Percentiles rank a stretch among this genome's conserved stretches.
phyloP scores from a whole-genome alignment of 2,329 filamentous ascomycete species.

The Pestalotiopsis fici region DNA sequence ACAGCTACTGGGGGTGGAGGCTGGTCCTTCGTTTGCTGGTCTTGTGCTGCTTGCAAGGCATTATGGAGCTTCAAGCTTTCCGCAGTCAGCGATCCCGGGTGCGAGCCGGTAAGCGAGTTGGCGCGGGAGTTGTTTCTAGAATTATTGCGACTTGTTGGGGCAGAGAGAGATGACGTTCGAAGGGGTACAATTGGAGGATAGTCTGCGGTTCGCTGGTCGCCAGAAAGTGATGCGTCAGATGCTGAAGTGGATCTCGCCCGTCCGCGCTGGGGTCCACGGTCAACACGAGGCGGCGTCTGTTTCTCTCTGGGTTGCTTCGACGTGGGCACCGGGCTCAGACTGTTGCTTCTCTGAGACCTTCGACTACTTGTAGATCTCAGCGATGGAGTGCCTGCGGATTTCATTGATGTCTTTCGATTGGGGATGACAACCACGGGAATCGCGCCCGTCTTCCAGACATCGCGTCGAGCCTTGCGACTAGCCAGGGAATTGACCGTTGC shows the following conservation, averaged over 20 bases:
- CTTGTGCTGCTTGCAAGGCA: slow-evolving; percentile 34
- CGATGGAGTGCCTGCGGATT: slow-evolving; percentile 52
- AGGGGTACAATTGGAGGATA: slow-evolving; percentile 58
- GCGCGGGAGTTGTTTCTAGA: slow-evolving; percentile 29
- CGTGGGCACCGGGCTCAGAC: slow-evolving; percentile 47
- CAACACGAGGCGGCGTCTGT: slow-evolving; percentile 43
- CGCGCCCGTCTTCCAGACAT: slow-evolving; percentile 59
- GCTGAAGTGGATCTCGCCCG: slow-evolving; percentile 48
- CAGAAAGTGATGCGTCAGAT: slow-evolving; percentile 43
- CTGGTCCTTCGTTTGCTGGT: slow-evolving; percentile 14
- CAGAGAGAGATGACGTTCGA: slow-evolving; percentile 62
- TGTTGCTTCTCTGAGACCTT: slow-evolving; percentile 54
- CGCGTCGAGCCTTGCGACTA: slow-evolving; percentile 57
- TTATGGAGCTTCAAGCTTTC: slow-evolving; percentile 61
- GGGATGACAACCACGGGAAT: slow-evolving; percentile 66
- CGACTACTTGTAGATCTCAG: slow-evolving; percentile 63
- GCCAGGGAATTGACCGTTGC: slow-evolving; percentile 50
- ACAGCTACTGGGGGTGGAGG: slow-evolving; percentile 25
- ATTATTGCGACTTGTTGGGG: slow-evolving; percentile 59
- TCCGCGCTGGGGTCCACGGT: slow-evolving; percentile 40
- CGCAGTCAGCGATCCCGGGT: slow-evolving; percentile 42
- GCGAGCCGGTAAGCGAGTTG: slow-evolving; percentile 20
- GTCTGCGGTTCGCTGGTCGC: slow-evolving; percentile 59
- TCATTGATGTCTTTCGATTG: slow-evolving; percentile 55
- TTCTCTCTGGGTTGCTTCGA: slow-evolving; percentile 41